Percentiles rank a stretch among this genome's conserved stretches.
Conservation (phyloP, 305 asterid genomes). For the Salvia sclarea region DNA sequence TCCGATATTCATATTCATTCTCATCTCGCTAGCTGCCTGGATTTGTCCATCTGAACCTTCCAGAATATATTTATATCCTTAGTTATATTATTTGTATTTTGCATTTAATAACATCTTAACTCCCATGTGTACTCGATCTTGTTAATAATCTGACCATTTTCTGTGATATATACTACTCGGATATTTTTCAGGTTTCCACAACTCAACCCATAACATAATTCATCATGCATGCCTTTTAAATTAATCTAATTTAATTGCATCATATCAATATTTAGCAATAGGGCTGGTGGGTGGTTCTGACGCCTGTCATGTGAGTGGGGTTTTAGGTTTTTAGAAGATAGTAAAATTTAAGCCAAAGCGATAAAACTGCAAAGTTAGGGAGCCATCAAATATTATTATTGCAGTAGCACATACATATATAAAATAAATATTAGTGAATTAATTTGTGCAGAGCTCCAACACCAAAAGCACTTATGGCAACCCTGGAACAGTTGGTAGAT, state of each 20-base stretch:
- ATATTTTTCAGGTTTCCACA: neutral
- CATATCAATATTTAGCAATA: neutral
- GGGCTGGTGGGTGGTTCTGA: conserved; percentile 44
- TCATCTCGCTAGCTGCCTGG: neutral
- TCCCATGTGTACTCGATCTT: neutral
- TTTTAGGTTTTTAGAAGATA: conserved; percentile 43
- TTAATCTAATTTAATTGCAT: neutral
- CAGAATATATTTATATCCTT: conserved; percentile 1
- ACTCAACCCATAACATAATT: neutral
- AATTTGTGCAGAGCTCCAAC: conserved; percentile 41
- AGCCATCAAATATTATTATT: conserved; percentile 31
- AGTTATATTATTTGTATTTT: neutral
- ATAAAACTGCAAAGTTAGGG: conserved; percentile 31
- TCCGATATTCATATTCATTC: conserved; percentile 1
- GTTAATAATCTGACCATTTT: neutral
- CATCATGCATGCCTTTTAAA: neutral
- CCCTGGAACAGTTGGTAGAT: conserved; percentile 71
- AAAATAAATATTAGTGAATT: neutral
- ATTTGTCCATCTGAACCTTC: conserved; percentile 17
- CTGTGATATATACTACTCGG: too few species aligned
- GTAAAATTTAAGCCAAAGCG: conserved; percentile 46
- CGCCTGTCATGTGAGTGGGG: conserved; percentile 82
- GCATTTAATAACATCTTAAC: neutral
- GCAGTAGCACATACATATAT: neutral
- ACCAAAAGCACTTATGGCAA: conserved; percentile 63